These are phyloP conservation scores for Stagonosporopsis cucurbitacearum DNA, from an alignment of 2,329 filamentous ascomycete genomes.

Conservation along the genomic window DNA sequence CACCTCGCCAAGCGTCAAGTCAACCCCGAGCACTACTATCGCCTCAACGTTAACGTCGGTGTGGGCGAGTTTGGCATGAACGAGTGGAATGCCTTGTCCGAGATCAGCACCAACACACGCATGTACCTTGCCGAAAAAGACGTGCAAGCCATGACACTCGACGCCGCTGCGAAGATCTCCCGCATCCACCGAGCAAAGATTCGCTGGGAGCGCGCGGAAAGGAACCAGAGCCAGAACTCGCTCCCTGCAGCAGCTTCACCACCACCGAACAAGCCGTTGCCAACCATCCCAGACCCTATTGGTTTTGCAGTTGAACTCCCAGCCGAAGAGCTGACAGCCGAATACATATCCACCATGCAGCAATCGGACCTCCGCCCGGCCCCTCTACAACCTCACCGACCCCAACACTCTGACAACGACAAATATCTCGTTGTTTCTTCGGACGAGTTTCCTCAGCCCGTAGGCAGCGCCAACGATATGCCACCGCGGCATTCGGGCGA, in stretches of 20 bases:
- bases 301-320: conserved; percentile 65
- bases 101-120: conserved; percentile 91
- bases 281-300: conserved; percentile 49
- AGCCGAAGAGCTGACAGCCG: conserved; percentile 58
- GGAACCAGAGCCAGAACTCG: conserved; percentile 39
- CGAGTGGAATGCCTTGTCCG: conserved; percentile 91
- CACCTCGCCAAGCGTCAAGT: conserved; percentile 79
- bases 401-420: conserved; percentile 50
- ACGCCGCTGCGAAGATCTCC: conserved; percentile 79
- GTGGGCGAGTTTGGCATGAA: conserved; percentile 99
- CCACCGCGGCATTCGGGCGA: conserved; percentile 61
- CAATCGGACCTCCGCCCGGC: conserved; percentile 45
- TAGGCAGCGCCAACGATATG: conserved; percentile 38
- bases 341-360: conserved; percentile 36
- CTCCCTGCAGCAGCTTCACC: conserved; percentile 22
- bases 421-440: conserved; percentile 64
- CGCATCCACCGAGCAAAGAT: conserved; percentile 80
- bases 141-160: conserved; percentile 78
- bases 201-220: conserved; percentile 63
- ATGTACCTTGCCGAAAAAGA: conserved; percentile 77
- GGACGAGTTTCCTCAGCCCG: conserved; percentile 62
- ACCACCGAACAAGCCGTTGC: conserved; percentile 44
- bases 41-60: conserved; percentile 94
- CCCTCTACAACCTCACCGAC: conserved; percentile 37
- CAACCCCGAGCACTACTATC: conserved; percentile 88